A percentile compares a stretch with the other conserved stretches of the same genome.
Conservation (phyloP, 257 asterid genomes). For the Solanum medicagineum region DNA sequence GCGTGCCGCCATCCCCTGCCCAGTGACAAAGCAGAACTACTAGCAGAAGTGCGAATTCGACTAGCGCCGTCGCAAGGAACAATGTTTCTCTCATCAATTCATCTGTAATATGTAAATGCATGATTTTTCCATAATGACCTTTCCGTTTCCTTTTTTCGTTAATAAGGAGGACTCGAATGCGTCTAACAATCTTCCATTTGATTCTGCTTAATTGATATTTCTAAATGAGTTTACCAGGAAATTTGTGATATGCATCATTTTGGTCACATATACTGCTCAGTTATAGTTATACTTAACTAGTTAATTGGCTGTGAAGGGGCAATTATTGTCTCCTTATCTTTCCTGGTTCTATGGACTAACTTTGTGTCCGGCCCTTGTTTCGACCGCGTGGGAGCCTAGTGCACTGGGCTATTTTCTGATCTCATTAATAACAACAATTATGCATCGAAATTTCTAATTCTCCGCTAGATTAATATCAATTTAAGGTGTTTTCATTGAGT, state of each 20-base stretch:
- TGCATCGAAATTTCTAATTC: background rate
- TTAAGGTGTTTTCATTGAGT: background rate
- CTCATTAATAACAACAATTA: background rate
- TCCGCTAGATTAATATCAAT: background rate
- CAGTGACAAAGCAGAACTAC: background rate
- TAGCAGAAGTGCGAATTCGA: background rate
- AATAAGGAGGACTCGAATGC: background rate
- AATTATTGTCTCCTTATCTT: no score
- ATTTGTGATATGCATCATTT: background rate
- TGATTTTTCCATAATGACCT: background rate
- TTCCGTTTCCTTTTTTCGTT: background rate
- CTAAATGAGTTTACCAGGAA: background rate
- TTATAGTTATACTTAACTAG: background rate
- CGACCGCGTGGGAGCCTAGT: no score
- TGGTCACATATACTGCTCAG: background rate
- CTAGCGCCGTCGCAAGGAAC: background rate
- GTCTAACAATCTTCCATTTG: background rate
- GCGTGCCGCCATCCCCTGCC: background rate
- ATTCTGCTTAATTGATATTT: background rate
- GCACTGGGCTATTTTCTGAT: background rate
- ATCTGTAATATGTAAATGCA: background rate
- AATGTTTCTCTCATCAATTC: background rate
- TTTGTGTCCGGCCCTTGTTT: no score
- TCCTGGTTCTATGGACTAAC: background rate
- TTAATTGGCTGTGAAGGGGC: background rate